Conservation (phyloP, 1,139 yeast species). For the Sugiyamaella grinbergsii region DNA sequence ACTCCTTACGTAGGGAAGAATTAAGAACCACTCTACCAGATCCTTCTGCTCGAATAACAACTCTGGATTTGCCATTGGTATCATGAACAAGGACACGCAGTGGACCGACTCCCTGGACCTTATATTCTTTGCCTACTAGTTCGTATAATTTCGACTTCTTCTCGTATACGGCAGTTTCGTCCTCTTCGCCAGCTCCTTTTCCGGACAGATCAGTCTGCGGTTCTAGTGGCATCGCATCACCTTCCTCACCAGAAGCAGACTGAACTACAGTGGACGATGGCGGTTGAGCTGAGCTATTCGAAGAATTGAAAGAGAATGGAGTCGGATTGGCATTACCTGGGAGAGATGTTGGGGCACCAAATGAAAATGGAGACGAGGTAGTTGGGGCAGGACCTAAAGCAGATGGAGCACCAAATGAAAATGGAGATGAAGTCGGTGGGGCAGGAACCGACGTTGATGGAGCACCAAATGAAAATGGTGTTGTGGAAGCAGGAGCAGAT, state of each 20-base stretch:
- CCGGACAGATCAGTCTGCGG: constrained; percentile 43
- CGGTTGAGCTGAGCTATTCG: too few relatives aligned
- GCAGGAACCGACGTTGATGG: background rate
- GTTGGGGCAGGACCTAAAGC: constrained; percentile 19
- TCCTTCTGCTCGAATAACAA: constrained; percentile 86
- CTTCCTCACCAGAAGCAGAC: constrained; percentile 26
- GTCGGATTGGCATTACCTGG: background rate
- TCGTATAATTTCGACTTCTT: constrained; percentile 75
- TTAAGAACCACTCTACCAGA: constrained; percentile 80
- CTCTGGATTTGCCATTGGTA: constrained; percentile 62
- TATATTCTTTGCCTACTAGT: constrained; percentile 43
- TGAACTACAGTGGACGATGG: constrained; percentile 20
- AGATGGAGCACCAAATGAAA: constrained; percentile 23
- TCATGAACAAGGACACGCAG: constrained; percentile 67
- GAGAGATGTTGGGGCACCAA: constrained; percentile 6
- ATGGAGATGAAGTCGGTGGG: constrained; percentile 19
- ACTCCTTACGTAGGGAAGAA: constrained; percentile 55
- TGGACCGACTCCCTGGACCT: constrained; percentile 72
- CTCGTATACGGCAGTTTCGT: constrained; percentile 63
- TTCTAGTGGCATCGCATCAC: constrained; percentile 34
- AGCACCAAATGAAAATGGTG: constrained; percentile 36
- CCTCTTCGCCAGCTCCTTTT: constrained; percentile 81
- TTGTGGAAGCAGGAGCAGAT: background rate
- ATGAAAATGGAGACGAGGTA: constrained; percentile 17
- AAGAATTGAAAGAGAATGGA: constrained; percentile 12